phyloP scores from a whole-genome alignment of 2,329 filamentous ascomycete species.

The Tetracladium maxilliforme region DNA sequence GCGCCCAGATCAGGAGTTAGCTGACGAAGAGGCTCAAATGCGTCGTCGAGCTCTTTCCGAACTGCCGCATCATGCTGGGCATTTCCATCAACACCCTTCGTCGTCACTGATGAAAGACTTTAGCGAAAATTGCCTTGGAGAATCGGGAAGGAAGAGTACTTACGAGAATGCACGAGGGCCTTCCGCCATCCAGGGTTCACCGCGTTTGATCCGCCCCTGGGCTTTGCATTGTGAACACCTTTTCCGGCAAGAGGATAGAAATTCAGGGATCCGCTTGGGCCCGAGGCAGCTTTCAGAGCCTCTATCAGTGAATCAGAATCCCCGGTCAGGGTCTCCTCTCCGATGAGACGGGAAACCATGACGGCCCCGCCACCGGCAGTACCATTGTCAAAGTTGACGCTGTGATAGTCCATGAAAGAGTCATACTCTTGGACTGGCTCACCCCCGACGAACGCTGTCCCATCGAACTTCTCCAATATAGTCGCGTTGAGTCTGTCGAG shows the following conservation, averaged over 20 bases:
- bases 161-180: slow-evolving; percentile 24
- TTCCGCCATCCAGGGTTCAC: slow-evolving; percentile 36
- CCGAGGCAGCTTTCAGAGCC: slow-evolving; percentile 19
- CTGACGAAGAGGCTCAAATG: slow-evolving; percentile 7
- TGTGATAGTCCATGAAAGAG: slow-evolving; percentile 9
- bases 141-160: slow-evolving; percentile 8
- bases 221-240: slow-evolving; percentile 25
- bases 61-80: no score
- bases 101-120: no score
- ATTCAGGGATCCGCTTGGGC: slow-evolving; percentile 13
- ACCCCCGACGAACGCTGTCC: no score
- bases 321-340: slow-evolving; percentile 16
- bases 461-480: no score
- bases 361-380: slow-evolving; percentile 19
- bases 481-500: not conserved
- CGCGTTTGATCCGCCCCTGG: slow-evolving; percentile 27
- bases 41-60: no score
- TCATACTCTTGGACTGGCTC: no score
- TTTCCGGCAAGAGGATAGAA: slow-evolving; percentile 26
- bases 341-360: slow-evolving; percentile 28
- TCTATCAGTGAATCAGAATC: slow-evolving; percentile 18
- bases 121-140: no score
- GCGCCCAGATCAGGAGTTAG: slow-evolving; percentile 10
- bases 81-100: no score
- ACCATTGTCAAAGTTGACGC: no score